Conservation (phyloP, 1,284 basidiomycete genomes). For the Bondarzewia mesenterica region DNA sequence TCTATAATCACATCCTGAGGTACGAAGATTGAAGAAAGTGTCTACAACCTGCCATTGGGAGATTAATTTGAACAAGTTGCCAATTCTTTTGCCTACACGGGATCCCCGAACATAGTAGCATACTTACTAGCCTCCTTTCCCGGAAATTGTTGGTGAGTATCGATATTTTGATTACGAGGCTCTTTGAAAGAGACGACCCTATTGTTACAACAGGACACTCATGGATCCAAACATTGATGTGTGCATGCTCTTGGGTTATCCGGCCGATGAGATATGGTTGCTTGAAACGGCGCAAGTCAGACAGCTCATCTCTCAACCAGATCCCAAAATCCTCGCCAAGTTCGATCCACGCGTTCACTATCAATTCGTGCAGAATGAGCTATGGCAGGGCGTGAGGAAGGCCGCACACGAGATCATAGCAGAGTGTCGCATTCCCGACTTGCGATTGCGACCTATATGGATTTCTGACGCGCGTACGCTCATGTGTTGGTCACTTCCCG, state of each 20-base stretch:
- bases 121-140: too few species aligned
- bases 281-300: not conserved
- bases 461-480: not conserved
- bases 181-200: too few species aligned
- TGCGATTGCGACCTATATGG: not conserved
- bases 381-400: not conserved
- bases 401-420: not conserved
- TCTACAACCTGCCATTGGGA: too few species aligned
- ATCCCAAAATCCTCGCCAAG: not conserved
- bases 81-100: too few species aligned
- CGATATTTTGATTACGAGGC: too few species aligned
- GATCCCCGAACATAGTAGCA: too few species aligned
- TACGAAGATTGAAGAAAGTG: too few species aligned
- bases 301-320: not conserved
- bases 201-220: too few species aligned
- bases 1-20: too few species aligned
- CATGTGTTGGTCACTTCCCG: not conserved
- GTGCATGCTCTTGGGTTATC: not conserved
- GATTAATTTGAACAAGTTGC: too few species aligned
- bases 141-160: too few species aligned
- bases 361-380: not conserved
- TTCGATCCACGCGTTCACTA: not conserved
- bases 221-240: too few species aligned
- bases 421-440: not conserved
- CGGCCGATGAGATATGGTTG: not conserved